Evolutionary conservation across 2,329 filamentous ascomycete genomes (phyloP).

Genomic region (Neurospora sp.): DNA sequence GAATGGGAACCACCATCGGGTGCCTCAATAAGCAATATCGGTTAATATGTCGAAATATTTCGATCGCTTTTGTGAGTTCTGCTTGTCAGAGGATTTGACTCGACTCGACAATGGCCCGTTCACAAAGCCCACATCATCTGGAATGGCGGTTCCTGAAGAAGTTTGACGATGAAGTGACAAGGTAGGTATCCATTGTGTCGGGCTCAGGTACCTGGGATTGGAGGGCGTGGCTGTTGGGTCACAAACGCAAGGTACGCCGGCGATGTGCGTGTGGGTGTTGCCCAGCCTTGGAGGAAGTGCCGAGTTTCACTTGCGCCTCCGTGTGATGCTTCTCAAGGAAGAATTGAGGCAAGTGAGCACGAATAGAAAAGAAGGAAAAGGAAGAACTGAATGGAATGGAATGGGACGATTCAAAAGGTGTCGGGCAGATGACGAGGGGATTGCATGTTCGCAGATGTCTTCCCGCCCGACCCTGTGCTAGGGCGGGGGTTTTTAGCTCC

Average conservation of each 20-base stretch:
- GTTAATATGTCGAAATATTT: background rate
- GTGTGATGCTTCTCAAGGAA: background rate
- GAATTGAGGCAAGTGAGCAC: background rate
- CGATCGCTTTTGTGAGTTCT: background rate
- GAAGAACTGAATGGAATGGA: background rate
- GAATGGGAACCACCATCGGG: background rate
- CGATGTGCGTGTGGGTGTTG: background rate
- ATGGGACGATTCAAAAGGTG: background rate
- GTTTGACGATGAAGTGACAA: background rate
- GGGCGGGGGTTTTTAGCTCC: background rate
- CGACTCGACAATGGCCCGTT: background rate
- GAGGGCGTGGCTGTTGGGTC: background rate
- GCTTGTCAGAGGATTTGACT: background rate
- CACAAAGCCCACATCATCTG: background rate
- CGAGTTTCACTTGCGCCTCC: background rate
- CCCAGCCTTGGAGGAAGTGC: background rate
- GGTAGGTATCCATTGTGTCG: background rate
- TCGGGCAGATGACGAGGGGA: background rate
- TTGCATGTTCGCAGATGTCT: background rate
- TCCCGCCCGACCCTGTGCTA: background rate
- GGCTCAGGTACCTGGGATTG: background rate
- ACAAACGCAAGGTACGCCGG: background rate
- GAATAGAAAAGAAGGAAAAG: background rate
- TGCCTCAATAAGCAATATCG: background rate
- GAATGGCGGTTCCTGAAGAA: background rate